Base-by-base conservation (phyloP, 805 yeast species). In the Zygosaccharomyces kombuchaensis region DNA sequence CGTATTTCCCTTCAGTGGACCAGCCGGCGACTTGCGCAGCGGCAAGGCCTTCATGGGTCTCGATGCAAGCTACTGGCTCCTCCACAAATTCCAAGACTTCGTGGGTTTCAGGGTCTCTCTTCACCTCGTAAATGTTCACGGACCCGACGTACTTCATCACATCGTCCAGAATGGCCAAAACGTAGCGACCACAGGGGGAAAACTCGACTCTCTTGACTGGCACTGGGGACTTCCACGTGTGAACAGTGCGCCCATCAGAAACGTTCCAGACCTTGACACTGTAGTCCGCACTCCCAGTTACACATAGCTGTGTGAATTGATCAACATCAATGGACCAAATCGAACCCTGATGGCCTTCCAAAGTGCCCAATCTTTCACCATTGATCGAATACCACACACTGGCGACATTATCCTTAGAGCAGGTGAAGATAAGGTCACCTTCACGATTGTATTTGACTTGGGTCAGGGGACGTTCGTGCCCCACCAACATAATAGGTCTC, bases 401-500 rank as follows among this genome's bases (percentile, higher is more conserved):
- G 1, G 95, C 96, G 44, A 82, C 80, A 58, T 78, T 77, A 76
- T 93, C 99, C 69, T 93, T 89, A 53, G 96, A 88, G 34, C 87
- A 90, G 9, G 98, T 82, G 65, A 93, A 84, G 46, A 93, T 77
- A 56, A 93, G 70, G 67, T 93, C 99, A 37, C 99, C 99, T 62
- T 95, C 98, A 52, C 81, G 77, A 78, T 93, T 93, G 74, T 82
- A 93, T 66, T 87, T 91, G 58, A 93, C 90, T 75, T 93, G 98
- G 40, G 98, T 90, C 59, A 93, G 74, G 55, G 98, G 88, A 79
- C 99, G 95, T 73, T 87, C 96, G 72, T 93, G 99, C 50, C 98
- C 98, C 77, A 86, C 85, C 60, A 84, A 73, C 74, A 81, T 62
- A 56, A 81, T 68, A 48, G 86, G 85, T 76, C 84, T 80, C 84